Evolutionary conservation across 306 rosid genomes (phyloP), one percentile per base, ranked within the genome.

Genomic region (Cercis canadensis): DNA sequence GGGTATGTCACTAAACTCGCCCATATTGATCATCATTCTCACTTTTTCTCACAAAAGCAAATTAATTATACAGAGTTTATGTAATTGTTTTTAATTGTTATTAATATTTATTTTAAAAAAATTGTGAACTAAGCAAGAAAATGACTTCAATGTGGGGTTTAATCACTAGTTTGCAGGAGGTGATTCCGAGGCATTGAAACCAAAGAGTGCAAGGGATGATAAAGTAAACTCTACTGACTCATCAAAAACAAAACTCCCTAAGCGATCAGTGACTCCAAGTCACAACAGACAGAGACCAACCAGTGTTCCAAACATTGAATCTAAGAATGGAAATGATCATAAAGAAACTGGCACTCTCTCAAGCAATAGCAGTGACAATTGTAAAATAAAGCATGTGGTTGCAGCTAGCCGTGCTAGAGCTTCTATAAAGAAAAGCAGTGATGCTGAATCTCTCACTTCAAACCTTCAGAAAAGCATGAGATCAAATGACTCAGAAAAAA

Each of bases 211-310:
- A 34, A 82, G 21, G 33, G 79, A 68, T 52, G 82, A 58, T 54
- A 74, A 55, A 16, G 57, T 68, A 77, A 89, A 67, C 44, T 55
- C 78, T 21, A 57, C 63, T 9, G 67, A 39, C 21, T 34, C 72
- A 11, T 18, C 70, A 18, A 87, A 79, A 64, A 16, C 82, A 41
- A 80, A 73, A 75, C 24, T 58, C 46, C 67, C 82, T 2, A 21
- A 9, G 15, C 82, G 89, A 68, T 82, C 87, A 24, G 75, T 34
- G 46, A 90, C 80, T 29, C 90, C 92, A 43, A 71, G 75, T 33
- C 49, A 80, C 12, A 73, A 46, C 31, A 80, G 54, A 67, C 82
- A 75, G 19, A 78, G 75, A 73, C 82, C 64, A 14, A 78, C 61
- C 69, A 57, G 32, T 55, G 51, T 21, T 2, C 68, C 59, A 51